Base-by-base conservation (phyloP, 2,329 filamentous ascomycete species). In the Cryphonectria carpinicola region DNA sequence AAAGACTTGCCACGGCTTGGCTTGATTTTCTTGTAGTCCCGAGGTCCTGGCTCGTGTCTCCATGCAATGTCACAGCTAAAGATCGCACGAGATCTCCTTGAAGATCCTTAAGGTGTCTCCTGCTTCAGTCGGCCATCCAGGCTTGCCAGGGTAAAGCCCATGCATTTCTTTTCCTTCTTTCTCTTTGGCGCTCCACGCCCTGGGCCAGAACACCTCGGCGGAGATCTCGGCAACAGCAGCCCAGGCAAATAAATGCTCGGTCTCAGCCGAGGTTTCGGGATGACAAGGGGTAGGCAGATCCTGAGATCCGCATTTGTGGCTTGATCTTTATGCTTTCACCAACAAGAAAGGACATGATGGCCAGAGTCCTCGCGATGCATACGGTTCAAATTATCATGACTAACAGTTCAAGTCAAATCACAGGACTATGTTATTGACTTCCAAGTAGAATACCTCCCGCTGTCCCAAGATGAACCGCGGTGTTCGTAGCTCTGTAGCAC, bases 211-310 rank as follows among this genome's bases (percentile, higher is more conserved):
- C 60, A 22, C 60, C 41, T 25, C 32, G 43, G 43, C 35, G 66
- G 54, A 58, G 25, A 32, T 58, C 25, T 32, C 25, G 54, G 54
- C 25, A 35, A 32, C 54, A 35, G 25, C 28, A 32, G 54, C 14
- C 14, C 54, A 32, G 11, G 14, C 11, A 25, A 61, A 22, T 19
- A 19, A 28, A 69, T 37, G 46, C 25, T 46, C 49, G 61, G 67
- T 49, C 37, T 35, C 61, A 65, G 37, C 61, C 67, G 46, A 37
- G 14, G 67, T 69, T 69, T 69, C 67, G 64, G 43, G 37, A 60
- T 65, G 61, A 43, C 61, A 65, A 37, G 67, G 67, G 37, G 17
- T 4, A 5, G n/a, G 11, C 3, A n/a, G 19, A 60, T 32, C 32
- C 32, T 32, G 32, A 32, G 32, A 32, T 22, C 56, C 56, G 28